Evolutionary conservation across 805 yeast genomes (phyloP).

Genomic region (Ogataea degrootiae): DNA sequence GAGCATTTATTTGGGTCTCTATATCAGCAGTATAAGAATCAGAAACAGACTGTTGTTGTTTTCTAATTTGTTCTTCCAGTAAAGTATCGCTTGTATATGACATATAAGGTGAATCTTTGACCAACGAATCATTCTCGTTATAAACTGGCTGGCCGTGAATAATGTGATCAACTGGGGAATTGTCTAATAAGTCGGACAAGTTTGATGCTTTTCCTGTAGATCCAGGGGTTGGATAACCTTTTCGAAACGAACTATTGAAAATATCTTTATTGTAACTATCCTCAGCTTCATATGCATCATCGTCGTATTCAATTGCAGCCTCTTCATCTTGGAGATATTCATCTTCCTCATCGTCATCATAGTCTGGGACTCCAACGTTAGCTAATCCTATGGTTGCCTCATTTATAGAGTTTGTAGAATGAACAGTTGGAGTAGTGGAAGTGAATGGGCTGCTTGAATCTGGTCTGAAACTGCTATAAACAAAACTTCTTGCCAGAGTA

Average conservation of each 20-base stretch:
- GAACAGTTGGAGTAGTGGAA: slow-evolving; percentile 38
- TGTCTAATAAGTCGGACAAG: not conserved
- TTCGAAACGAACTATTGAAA: slow-evolving; percentile 1
- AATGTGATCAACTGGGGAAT: not conserved
- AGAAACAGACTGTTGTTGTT: slow-evolving; percentile 1
- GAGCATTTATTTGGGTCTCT: not conserved
- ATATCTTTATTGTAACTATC: not conserved
- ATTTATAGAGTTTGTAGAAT: slow-evolving; percentile 45
- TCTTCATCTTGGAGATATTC: not conserved
- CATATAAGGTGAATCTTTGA: not conserved
- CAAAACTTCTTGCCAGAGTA: slow-evolving; percentile 37
- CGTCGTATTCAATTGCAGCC: not conserved
- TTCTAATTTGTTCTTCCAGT: slow-evolving; percentile 2
- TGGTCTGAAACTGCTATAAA: slow-evolving; percentile 31
- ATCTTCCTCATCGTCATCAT: slow-evolving; percentile 15
- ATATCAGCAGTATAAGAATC: not conserved
- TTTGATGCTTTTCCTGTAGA: not conserved
- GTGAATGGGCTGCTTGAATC: slow-evolving; percentile 12
- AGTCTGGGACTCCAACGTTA: slow-evolving; percentile 46
- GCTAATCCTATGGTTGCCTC: slow-evolving; percentile 56
- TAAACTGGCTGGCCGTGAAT: not conserved
- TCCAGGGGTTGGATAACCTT: not conserved
- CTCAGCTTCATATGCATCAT: slow-evolving; percentile 6
- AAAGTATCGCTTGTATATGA: not conserved
- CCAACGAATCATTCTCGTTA: not conserved